Evolutionary conservation across 2,329 filamentous ascomycete species (phyloP).

Genomic region (Amylocarpus encephaloides): DNA sequence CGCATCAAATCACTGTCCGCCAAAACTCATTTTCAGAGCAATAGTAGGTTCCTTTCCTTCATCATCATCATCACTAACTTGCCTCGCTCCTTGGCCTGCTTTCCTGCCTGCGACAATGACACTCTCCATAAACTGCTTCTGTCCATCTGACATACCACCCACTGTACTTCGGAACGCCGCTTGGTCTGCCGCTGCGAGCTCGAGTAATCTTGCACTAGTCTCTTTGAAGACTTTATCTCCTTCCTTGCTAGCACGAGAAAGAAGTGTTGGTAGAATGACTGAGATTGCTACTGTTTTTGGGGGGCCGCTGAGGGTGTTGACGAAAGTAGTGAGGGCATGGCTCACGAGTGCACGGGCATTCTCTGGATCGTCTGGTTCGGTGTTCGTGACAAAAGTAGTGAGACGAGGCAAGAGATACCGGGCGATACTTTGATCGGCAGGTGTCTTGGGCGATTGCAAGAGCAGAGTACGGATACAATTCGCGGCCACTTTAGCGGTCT

Average conservation of each 20-base stretch:
- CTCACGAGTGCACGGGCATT: slow-evolving; percentile 64
- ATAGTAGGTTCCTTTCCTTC: slow-evolving; percentile 68
- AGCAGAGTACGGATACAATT: slow-evolving; percentile 84
- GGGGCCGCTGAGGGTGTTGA: slow-evolving; percentile 42
- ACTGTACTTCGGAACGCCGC: slow-evolving; percentile 68
- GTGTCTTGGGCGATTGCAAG: slow-evolving; percentile 54
- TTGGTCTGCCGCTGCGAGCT: slow-evolving; percentile 73
- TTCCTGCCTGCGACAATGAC: slow-evolving; percentile 63
- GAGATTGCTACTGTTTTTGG: slow-evolving; percentile 59
- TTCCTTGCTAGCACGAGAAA: slow-evolving; percentile 64
- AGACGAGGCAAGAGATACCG: slow-evolving; percentile 70
- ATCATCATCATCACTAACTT: slow-evolving; percentile 36
- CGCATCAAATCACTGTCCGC: slow-evolving; percentile 27
- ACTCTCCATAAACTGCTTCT: slow-evolving; percentile 73
- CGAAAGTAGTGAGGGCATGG: slow-evolving; percentile 70
- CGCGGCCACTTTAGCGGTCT: slow-evolving; percentile 83
- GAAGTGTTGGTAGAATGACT: slow-evolving; percentile 69
- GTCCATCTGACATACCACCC: slow-evolving; percentile 59
- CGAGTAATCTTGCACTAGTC: slow-evolving; percentile 69
- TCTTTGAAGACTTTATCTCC: slow-evolving; percentile 56
- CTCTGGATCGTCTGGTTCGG: slow-evolving; percentile 71
- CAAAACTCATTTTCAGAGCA: slow-evolving; percentile 92
- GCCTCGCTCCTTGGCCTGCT: slow-evolving; percentile 31
- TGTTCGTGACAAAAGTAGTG: slow-evolving; percentile 66
- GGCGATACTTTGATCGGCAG: slow-evolving; percentile 66